Evolutionary conservation across 2,329 filamentous ascomycete genomes (phyloP).

Genomic region (Alternaria solani): DNA sequence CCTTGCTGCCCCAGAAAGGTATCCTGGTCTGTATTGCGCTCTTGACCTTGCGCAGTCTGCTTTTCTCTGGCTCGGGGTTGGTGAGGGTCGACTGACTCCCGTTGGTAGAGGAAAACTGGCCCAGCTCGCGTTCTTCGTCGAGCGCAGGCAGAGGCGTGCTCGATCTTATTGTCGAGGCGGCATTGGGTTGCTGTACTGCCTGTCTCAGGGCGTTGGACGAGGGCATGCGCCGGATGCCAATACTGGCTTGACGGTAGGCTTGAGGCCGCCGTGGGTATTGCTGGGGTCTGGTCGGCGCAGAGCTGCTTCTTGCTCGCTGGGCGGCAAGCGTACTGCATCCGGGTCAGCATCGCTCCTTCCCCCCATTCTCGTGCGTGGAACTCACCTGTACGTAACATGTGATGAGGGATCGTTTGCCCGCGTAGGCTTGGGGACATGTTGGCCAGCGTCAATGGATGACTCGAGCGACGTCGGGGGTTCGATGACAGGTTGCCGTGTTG

Average conservation of each 20-base stretch:
- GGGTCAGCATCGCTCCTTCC: conserved; percentile 27
- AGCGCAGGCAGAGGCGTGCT: conserved; percentile 39
- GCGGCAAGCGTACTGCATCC: conserved; percentile 21
- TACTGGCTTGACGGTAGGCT: conserved; percentile 45
- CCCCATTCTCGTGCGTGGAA: neutral
- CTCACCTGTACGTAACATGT: conserved; percentile 31
- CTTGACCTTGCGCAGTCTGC: conserved; percentile 39
- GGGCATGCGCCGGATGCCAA: conserved; percentile 47
- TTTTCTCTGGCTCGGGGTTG: conserved; percentile 18
- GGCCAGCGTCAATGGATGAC: conserved; percentile 47
- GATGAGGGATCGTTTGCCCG: conserved; percentile 29
- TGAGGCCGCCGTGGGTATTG: conserved; percentile 37
- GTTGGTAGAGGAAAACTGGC: conserved; percentile 28
- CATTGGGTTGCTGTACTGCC: conserved; percentile 28
- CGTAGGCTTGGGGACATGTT: conserved; percentile 39
- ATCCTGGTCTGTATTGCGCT: conserved; percentile 40
- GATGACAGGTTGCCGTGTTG: conserved; percentile 29
- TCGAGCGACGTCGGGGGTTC: conserved; percentile 48
- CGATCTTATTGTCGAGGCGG: conserved; percentile 31
- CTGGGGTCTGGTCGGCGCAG: conserved; percentile 33
- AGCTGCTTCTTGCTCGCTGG: conserved; percentile 37
- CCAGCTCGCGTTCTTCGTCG: conserved; percentile 39
- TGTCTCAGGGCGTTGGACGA: conserved; percentile 36
- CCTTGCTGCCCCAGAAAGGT: conserved; percentile 37
- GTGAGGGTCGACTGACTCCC: conserved; percentile 26